Evolutionary conservation across 306 rosid genomes (phyloP), one percentile per base, ranked within the genome.

Genomic region (Ammopiptanthus mongolicus): DNA sequence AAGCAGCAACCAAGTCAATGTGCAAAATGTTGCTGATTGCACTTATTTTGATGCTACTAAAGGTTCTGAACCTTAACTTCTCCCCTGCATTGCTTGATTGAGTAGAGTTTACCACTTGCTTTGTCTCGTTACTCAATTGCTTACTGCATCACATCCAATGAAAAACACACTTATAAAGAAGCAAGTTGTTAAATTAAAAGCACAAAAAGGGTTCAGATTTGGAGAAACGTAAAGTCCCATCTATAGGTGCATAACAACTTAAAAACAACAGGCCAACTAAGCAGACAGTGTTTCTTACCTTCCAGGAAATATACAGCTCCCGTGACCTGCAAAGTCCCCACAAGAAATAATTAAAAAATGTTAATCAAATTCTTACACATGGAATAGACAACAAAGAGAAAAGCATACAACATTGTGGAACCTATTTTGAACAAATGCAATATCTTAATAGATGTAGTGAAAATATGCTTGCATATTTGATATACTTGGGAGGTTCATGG

Each of bases 221-320:
- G 18, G n/a, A 34, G 51, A 17, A 39, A 31, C 11, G 13, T 6
- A 18, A 23, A 18, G 10, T 64, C 8, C 47, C 14, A 63, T 7
- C 39, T 18, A 12, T 73, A 28, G 31, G 69, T 8, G n/a, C 39
- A 31, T 8, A 29, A 39, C 9, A 19, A 7, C 50, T 8, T 15
- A 55, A 17, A 51, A 67, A 53, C 31, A 69, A 47, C 23, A 8
- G 50, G 47, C 3, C 48, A 53, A 51, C 23, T 58, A 69, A 37
- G 44, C 68, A 69, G 71, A 47, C 21, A 78, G 62, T 17, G 8
- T 36, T 65, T 65, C 73, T 85, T 73, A 93, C 97, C 97, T 91
- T 82, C 97, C 98, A 22, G 97, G 96, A 89, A 85, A 93, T 75
- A 81, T 81, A 82, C 98, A 93, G 87, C 84, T 85, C 75, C 93